phyloP scores from a whole-genome alignment of 2,329 filamentous ascomycete species.

The Claviceps pazoutovae region DNA sequence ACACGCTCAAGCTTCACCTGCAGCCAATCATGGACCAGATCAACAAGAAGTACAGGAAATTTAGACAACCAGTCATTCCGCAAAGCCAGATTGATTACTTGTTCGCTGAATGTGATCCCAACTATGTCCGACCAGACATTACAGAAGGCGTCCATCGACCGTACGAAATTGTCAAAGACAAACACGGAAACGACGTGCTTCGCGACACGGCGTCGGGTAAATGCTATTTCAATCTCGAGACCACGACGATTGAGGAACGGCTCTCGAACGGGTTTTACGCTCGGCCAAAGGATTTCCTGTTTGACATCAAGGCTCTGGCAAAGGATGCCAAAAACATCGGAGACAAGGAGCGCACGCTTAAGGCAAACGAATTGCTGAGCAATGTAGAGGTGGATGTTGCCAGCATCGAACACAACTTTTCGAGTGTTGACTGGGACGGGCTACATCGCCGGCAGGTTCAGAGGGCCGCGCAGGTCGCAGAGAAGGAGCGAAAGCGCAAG shows the following conservation, averaged over 20 bases:
- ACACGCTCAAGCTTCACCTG: constrained; percentile 74
- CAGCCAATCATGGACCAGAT: constrained; percentile 97
- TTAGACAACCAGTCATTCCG: constrained; percentile 66
- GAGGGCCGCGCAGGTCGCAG: constrained; percentile 44
- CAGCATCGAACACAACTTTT: constrained; percentile 55
- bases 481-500: constrained; percentile 49
- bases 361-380: constrained; percentile 78
- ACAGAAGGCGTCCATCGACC: constrained; percentile 47
- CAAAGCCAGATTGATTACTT: constrained; percentile 65
- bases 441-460: constrained; percentile 62
- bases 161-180: constrained; percentile 67
- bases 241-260: constrained; percentile 87
- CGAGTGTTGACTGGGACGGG: constrained; percentile 63
- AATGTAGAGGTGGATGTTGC: constrained; percentile 92
- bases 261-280: constrained; percentile 94
- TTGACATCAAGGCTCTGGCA: constrained; percentile 70
- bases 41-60: constrained; percentile 77
- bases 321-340: constrained; percentile 72
- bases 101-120: constrained; percentile 69
- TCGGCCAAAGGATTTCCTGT: constrained; percentile 74
- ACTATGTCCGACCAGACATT: constrained; percentile 47
- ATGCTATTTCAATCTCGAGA: constrained; percentile 91
- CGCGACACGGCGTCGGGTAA: constrained; percentile 63
- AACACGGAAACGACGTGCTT: constrained; percentile 63
- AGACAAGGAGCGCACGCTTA: constrained; percentile 71